Evolutionary conservation across 371 early-diverging fungal species (phyloP), one percentile per base, ranked within the genome.

Genomic region (Parasitella parasitica): DNA sequence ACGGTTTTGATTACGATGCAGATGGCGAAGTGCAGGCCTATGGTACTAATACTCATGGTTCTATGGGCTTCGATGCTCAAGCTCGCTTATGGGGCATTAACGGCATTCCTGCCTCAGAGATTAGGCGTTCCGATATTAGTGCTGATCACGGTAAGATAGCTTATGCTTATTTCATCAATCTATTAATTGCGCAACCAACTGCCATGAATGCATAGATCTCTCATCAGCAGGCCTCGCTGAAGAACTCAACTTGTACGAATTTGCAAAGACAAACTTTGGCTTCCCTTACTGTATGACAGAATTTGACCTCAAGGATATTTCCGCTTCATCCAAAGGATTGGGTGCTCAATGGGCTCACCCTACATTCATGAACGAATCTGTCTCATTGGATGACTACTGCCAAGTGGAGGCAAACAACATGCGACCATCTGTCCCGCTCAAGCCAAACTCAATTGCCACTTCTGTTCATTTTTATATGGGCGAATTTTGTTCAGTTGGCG

Each of bases 321-420:
- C 72, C n/a, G 32, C 37, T 2, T 24, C 28, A 9, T 46, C 64
- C 8, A 66, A 63, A 61, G 73, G 71, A 9, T 56, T 57, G 11
- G 78, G 78, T 16, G 66, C 64, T 24, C 76, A 75, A 63, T 78
- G 74, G 72, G 76, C 61, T n/a, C 76, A 79, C 35, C 79, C 79
- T 11, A 41, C 35, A 1, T 71, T 71, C n/a, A 74, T 72, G 75
- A 76, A 70, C 24, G 67, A 64, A 0, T 64, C 74, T 6, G 5
- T 73, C 2, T 48, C 67, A 22, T 16, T 73, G 36, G 76, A 79
- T 63, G 55, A 38, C 0, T 79, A 66, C 37, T 79, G 79, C 27
- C 63, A 69, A 57, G 50, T 65, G 6, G 58, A 54, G 3, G 51
- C 54, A 5, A 64, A 66, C 39, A 79, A 76, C 27, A 56, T 32